A percentile compares a stretch with the other conserved stretches of the same genome.
Evolutionary conservation across 2,329 filamentous ascomycete species (phyloP).

Genomic region (Periconia sp.): DNA sequence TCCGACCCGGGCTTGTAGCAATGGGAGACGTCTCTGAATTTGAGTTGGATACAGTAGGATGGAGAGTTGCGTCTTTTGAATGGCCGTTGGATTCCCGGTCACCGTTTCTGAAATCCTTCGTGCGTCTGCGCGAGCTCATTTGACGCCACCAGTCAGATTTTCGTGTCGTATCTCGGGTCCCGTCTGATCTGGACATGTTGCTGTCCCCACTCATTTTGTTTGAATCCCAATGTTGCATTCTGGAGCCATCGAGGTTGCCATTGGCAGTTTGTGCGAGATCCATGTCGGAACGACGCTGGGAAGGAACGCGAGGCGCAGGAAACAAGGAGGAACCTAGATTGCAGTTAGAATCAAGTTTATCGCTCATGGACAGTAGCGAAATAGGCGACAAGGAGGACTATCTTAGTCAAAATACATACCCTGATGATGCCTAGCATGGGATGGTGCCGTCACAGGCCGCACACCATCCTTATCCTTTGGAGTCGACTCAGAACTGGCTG

Average conservation of each 20-base stretch:
- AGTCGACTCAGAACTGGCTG: conserved; percentile 25
- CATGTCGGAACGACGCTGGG: conserved; percentile 39
- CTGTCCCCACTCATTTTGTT: conserved; percentile 33
- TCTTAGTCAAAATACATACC: no score
- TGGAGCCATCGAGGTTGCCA: conserved; percentile 35
- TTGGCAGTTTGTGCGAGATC: conserved; percentile 35
- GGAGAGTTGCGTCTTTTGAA: conserved; percentile 27
- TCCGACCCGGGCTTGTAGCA: conserved; percentile 25
- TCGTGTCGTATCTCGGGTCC: conserved; percentile 30
- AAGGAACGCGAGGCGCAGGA: conserved; percentile 29
- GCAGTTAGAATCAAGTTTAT: conserved; percentile 13
- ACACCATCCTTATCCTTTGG: conserved; percentile 25
- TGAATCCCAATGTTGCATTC: conserved; percentile 34
- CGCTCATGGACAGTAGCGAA: not conserved
- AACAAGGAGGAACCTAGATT: conserved; percentile 32
- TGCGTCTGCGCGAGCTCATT: conserved; percentile 32
- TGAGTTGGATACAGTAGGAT: conserved; percentile 23
- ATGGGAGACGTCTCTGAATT: conserved; percentile 25
- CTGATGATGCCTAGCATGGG: conserved; percentile 34
- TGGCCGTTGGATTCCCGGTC: conserved; percentile 25
- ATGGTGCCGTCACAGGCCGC: conserved; percentile 40
- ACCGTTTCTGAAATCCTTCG: conserved; percentile 32
- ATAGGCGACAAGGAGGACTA: no score
- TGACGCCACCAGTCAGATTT: conserved; percentile 38
- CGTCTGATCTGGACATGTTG: conserved; percentile 30